phyloP scores from a whole-genome alignment of 2,329 filamentous ascomycete species.

The Xylariomycetidae sp. region DNA sequence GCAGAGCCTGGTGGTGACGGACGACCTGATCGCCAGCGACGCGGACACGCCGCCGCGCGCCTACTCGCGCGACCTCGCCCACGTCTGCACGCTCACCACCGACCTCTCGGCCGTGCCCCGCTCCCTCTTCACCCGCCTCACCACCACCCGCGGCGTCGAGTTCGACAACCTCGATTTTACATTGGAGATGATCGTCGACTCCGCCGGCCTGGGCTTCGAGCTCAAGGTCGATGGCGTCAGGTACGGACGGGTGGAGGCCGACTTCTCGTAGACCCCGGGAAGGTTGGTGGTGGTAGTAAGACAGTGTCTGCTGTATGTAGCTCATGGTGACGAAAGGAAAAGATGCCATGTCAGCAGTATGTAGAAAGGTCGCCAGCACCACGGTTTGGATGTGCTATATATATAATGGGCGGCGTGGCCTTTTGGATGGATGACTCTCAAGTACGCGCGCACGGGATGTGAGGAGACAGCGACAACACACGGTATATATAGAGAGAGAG shows the following conservation, averaged over 20 bases:
- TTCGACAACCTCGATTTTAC: slow-evolving; percentile 80
- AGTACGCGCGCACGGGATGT: too few relatives aligned
- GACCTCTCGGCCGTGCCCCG: slow-evolving; percentile 71
- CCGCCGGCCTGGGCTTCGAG: slow-evolving; percentile 70
- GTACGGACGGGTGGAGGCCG: slow-evolving; percentile 71
- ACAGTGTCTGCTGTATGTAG: too few relatives aligned
- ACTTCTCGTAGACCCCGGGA: too few relatives aligned
- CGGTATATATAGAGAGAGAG: too few relatives aligned
- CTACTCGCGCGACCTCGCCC: slow-evolving; percentile 56
- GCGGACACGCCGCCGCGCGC: slow-evolving; percentile 58
- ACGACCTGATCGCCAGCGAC: slow-evolving; percentile 73
- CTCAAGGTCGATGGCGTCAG: slow-evolving; percentile 71
- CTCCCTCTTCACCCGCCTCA: slow-evolving; percentile 66
- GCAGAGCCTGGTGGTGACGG: slow-evolving; percentile 70
- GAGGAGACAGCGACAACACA: too few relatives aligned
- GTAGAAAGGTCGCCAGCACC: too few relatives aligned
- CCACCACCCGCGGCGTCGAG: slow-evolving; percentile 72
- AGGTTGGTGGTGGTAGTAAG: too few relatives aligned
- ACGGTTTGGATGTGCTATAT: too few relatives aligned
- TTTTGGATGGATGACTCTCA: too few relatives aligned
- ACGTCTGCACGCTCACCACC: slow-evolving; percentile 76
- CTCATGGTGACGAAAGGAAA: too few relatives aligned
- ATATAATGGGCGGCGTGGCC: too few relatives aligned
- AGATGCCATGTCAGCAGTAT: too few relatives aligned
- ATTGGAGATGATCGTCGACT: slow-evolving; percentile 77